These are phyloP conservation scores for Yamadazyma dushanensis DNA, from an alignment of 1,139 yeast species.

Conservation along the genomic window DNA sequence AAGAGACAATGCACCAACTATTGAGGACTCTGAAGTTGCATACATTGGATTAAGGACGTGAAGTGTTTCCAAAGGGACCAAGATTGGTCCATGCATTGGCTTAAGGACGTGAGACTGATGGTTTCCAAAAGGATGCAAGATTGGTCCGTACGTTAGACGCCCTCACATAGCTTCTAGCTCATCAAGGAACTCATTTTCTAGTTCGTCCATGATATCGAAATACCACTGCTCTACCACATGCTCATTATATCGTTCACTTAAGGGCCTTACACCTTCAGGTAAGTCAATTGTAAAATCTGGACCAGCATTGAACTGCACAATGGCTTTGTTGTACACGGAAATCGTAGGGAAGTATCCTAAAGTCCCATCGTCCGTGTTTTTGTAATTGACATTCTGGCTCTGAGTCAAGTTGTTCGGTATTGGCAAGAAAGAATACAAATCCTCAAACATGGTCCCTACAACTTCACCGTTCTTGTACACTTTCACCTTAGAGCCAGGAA, in stretches of 20 bases:
- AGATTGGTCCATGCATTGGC: too few relatives aligned
- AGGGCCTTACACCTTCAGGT: slow-evolving; percentile 40
- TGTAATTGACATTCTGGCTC: slow-evolving; percentile 48
- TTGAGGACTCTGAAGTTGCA: background rate
- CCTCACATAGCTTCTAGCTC: slow-evolving; percentile 27
- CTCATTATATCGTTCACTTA: slow-evolving; percentile 65
- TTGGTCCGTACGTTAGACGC: too few relatives aligned
- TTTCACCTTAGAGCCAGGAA: slow-evolving; percentile 59
- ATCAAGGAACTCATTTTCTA: slow-evolving; percentile 64
- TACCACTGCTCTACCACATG: slow-evolving; percentile 77
- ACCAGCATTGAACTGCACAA: slow-evolving; percentile 68
- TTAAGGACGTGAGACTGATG: too few relatives aligned
- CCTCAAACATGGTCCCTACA: slow-evolving; percentile 64
- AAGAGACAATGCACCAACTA: slow-evolving; percentile 17
- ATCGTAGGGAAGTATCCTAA: slow-evolving; percentile 91
- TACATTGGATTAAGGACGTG: slow-evolving; percentile 5
- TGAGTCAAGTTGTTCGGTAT: slow-evolving; percentile 32
- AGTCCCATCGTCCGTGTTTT: slow-evolving; percentile 71
- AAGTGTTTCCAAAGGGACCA: background rate
- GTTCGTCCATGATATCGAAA: slow-evolving; percentile 84
- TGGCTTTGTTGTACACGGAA: slow-evolving; percentile 80
- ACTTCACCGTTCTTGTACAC: slow-evolving; percentile 77
- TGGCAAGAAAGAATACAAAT: slow-evolving; percentile 77
- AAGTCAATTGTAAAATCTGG: slow-evolving; percentile 60
- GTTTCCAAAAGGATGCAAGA: too few relatives aligned